Evolutionary conservation across 208 protist species (phyloP), one percentile per base, ranked within the genome.

Genomic region (Acanthamoeba culbertsoni): DNA sequence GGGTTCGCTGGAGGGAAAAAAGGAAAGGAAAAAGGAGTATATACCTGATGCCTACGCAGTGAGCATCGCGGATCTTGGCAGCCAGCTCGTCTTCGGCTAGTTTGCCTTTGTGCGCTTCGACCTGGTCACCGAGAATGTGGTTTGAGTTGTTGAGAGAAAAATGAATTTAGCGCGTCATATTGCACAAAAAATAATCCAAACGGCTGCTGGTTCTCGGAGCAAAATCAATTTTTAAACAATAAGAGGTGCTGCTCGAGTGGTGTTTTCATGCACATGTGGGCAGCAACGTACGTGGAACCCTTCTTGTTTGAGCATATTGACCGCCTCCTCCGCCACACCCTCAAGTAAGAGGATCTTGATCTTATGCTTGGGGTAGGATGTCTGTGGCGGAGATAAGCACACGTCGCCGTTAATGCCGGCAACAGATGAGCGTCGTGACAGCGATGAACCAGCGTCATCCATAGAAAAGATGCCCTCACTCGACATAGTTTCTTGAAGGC

Each of bases 331-430:
- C 89, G 98, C 96, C 53, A 99, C 96, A 31, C 98, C 97, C 86
- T 99, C 98, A 16, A 99, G 95, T 31, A 99, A 94, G 20, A 99
- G 95, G 1, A 98, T 82, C 46, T 97, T 97, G 65, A 98, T 97
- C 79, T 96, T 97, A 57, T 93, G 77, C 91, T 97, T 97, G 28
- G 96, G 94, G 59, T 77, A 95, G 53, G 90, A 95, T n/a, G 42
- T 55, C 43, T 53, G 73, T 20, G 73, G 73, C 1, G 73, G 73
- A 23, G 73, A 84, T n/a, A 84, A 84, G 73, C 73, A 84, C 43
- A 84, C 37, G n/a, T 57, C 73, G 12, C 10, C 26, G 16, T 42
- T 45, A 33, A 28, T 18, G 5, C 43, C 28, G 28, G 45, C 10
- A 37, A 40, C 45, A 40, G 43, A 20, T 12, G 43, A 45, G 28